phyloP scores from a whole-genome alignment of 2,329 filamentous ascomycete species.

The Westerdykella sp. region DNA sequence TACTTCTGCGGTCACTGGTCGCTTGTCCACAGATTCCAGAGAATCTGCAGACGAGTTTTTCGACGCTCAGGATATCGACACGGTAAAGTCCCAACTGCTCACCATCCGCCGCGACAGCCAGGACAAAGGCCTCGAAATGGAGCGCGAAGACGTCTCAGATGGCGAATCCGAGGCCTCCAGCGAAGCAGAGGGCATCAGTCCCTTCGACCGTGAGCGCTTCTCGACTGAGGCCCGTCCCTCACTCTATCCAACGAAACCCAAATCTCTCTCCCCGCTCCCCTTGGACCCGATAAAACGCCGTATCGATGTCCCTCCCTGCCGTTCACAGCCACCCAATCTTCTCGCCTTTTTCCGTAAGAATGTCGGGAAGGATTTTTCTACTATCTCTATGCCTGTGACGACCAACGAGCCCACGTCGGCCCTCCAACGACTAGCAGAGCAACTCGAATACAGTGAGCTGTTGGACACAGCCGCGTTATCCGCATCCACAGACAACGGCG shows the following conservation, averaged over 20 bases:
- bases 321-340: slow-evolving; percentile 76
- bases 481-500: slow-evolving; percentile 50
- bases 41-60: slow-evolving; percentile 82
- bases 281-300: slow-evolving; percentile 64
- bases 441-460: slow-evolving; percentile 82
- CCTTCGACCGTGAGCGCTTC: slow-evolving; percentile 33
- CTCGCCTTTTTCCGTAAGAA: slow-evolving; percentile 96
- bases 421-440: slow-evolving; percentile 82
- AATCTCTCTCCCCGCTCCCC: slow-evolving; percentile 70
- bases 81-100: slow-evolving; percentile 56
- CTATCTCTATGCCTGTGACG: slow-evolving; percentile 95
- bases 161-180: slow-evolving; percentile 59
- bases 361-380: slow-evolving; percentile 93
- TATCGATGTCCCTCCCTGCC: slow-evolving; percentile 63
- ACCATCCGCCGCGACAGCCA: slow-evolving; percentile 65
- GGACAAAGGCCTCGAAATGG: slow-evolving; percentile 20
- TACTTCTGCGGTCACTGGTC: slow-evolving; percentile 36
- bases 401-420: slow-evolving; percentile 89
- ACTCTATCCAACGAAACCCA: slow-evolving; percentile 70
- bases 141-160: slow-evolving; percentile 43
- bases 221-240: slow-evolving; percentile 36
- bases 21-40: slow-evolving; percentile 73
- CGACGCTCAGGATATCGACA: slow-evolving; percentile 64
- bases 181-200: slow-evolving; percentile 47
- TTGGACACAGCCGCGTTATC: slow-evolving; percentile 60